Evolutionary conservation across 768 basidiomycete genomes (phyloP), one percentile per base, ranked within the genome.

Genomic region (Trametes gibbosa): DNA sequence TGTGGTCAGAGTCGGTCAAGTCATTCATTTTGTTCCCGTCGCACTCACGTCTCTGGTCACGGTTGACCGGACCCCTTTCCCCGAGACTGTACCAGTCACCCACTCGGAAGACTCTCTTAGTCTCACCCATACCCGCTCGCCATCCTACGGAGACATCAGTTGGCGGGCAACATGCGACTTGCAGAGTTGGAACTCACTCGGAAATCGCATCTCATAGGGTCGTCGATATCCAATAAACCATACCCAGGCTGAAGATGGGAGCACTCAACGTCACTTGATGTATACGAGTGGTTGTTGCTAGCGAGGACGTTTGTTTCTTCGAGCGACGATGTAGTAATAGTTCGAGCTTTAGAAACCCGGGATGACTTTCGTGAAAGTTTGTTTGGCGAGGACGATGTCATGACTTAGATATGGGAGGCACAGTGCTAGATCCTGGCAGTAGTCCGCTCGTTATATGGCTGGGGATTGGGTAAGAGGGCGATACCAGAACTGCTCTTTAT

Each of bases 51-150:
- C 69, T 67, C 79, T 75, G 5, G 81, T 83, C 55, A 63, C 72
- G 16, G 80, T 81, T 56, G 72, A 71, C 53, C 77, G 76, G 53
- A 77, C 77, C 39, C 72, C 74, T 46, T 74, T 75, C 29, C 81
- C 75, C 25, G 77, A 73, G 13, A 85, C 75, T 53, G 69, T 75
- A n/a, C 84, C 84, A 4, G 53, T 67, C 60, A 74, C 72, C 84
- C 84, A 85, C 45, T 79, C 75, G n/a, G 77, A 77, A 9, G 54
- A 48, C 32, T 79, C 75, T 32, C 72, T 69, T 4, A 78, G 80
- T 55, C 74, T 76, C 16, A 85, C 68, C 84, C 84, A 85, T 25
- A 83, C 84, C 17, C 27, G 40, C 42, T 85, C 78, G 23, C 77
- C 77, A 25, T 72, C 68, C 82, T 84, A 49, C 37, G 50, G 50